Evolutionary conservation across 225 moss, liverwort and hornwort species (phyloP), one percentile per base, ranked within the genome.

Genomic region (Thuidium tamariscinum): DNA sequence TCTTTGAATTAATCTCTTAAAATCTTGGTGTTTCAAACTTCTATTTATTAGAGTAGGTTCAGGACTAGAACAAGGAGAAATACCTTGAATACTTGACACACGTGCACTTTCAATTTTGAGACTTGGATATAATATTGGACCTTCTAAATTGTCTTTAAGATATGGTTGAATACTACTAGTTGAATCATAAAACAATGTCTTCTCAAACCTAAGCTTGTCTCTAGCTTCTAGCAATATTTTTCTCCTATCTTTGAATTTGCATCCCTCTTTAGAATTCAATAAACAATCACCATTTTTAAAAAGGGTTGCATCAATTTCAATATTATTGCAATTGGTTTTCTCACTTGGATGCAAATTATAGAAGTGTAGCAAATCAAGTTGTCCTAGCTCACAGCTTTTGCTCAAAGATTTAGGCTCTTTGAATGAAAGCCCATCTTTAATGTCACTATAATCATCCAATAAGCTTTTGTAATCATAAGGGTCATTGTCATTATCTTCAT

Each of bases 161-260:
- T 87, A 90, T 65, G 90, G 89, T 87, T 87, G 87, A 65, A 80
- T 17, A 26, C 11, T 74, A 77, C 41, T 85, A 16, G 73, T 39
- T 1, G 66, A 80, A 19, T 87, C 44, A 77, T 77, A 56, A 16
- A 77, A 83, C 2, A 74, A 57, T 18, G 51, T 49, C 36, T 90
- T 81, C 0, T 83, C 71, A 79, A 87, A 42, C 11, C 27, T 51
- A 66, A 87, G 23, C 22, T 85, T 85, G 11, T 85, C 9, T 60
- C 9, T 81, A 30, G 77, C 37, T 17, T 84, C 37, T 54, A 41
- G 5, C 49, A 18, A 62, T 29, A 3, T 32, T 68, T 81, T 26
- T 46, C 7, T 69, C 8, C 27, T 23, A 74, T 26, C 13, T 19
- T 80, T 68, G 8, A 34, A 30, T 48, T 65, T 6, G 7, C 21